A percentile compares a stretch with the other conserved stretches of the same genome.
Conservation (phyloP, 805 yeast species). For the Barnettozyma californica region DNA sequence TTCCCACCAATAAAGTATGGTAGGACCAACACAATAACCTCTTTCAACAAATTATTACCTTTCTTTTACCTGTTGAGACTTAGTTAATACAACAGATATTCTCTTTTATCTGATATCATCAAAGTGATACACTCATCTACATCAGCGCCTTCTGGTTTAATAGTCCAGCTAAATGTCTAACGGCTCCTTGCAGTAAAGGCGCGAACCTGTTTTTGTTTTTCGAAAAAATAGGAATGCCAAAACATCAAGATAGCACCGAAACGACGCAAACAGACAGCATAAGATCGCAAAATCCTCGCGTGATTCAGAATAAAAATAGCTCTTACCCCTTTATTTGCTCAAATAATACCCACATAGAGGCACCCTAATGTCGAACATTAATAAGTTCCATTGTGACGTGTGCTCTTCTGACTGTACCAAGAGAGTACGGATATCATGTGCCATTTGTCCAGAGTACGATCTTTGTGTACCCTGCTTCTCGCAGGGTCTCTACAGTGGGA, state of each 20-base stretch:
- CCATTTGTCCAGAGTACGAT: constrained; percentile 89
- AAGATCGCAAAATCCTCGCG: not conserved
- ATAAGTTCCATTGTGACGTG: constrained; percentile 84
- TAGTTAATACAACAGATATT: no score
- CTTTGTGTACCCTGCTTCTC: constrained; percentile 98
- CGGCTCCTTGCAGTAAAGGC: not conserved
- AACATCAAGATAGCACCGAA: not conserved
- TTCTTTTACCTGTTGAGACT: no score
- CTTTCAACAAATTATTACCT: no score
- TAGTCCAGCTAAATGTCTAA: no score
- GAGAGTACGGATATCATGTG: constrained; percentile 86
- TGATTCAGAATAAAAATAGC: not conserved
- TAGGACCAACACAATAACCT: not conserved
- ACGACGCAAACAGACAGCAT: not conserved
- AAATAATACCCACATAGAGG: not conserved
- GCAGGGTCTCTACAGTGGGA: constrained; percentile 70
- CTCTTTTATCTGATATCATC: no score
- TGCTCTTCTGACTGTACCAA: constrained; percentile 96
- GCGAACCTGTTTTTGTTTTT: not conserved
- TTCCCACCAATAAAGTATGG: not conserved
- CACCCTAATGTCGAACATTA: constrained; percentile 25
- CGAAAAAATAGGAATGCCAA: not conserved
- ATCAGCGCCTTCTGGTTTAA: not conserved
- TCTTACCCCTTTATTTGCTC: not conserved
- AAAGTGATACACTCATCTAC: no score